Evolutionary conservation across 352 stramenopile species (phyloP), one percentile per base, ranked within the genome.

Genomic region (Paralagenidium karlingii): DNA sequence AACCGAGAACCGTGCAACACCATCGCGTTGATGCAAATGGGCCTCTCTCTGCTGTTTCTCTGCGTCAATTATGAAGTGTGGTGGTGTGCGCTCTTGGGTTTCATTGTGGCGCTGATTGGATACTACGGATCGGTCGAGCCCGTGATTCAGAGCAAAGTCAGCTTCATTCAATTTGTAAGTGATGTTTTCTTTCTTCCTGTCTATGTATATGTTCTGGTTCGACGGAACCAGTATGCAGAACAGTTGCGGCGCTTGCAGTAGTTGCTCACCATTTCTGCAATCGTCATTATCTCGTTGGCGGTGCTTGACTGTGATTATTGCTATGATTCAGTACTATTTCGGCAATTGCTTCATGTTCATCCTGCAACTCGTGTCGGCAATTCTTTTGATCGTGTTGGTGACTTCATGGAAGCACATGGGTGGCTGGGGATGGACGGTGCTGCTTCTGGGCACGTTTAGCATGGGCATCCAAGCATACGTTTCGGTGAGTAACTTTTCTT

Each of bases 131-230:
- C 70, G 5, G 66, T 82, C 21, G 64, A 84, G 56, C 75, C 75
- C 20, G 71, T 86, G 34, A 80, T 86, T 51, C 75, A 88, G 57
- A 84, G 69, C 66, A 88, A 88, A 79, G 73, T 82, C 44, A 84
- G 68, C 68, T 88, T 88, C 50, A 77, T 88, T 53, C 75, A 88
- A 38, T 86, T 88, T 37, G 73, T 86, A 66, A 53, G 73, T 77
- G 25, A 3, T 3, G 19, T 13, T 20, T 16, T 20, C 22, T 7
- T 16, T 3, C 7, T 26, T 27, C 11, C 3, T 24, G 1, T 24
- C 16, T 40, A 11, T 38, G 18, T 19, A 18, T 49, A 24, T 10
- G 26, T 8, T 39, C 10, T 29, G n/a, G n/a, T n/a, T n/a, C n/a
- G n/a, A n/a, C n/a, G n/a, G n/a, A n/a, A n/a, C n/a, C n/a, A n/a